Evolutionary conservation across 805 yeast genomes (phyloP).

Genomic region (Komagataella phaffii): DNA sequence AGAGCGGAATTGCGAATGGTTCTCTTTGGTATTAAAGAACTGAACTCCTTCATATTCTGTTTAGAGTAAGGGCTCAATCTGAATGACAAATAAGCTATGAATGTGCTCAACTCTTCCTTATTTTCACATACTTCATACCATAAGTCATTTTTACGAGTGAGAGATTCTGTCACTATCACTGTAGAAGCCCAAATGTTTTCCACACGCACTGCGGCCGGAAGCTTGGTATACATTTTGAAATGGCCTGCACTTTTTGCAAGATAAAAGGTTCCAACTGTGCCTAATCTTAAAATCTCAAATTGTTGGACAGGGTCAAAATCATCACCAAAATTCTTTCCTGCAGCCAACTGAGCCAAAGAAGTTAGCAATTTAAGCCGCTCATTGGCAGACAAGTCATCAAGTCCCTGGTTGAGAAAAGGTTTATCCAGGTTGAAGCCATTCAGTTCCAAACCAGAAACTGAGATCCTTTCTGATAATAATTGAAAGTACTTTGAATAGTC

Average conservation of each 20-base stretch:
- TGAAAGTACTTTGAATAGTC: background rate
- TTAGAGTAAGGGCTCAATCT: background rate
- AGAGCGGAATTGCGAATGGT: background rate
- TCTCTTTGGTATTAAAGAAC: background rate
- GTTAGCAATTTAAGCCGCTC: background rate
- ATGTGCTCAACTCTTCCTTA: background rate
- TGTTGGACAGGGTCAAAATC: background rate
- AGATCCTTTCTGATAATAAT: background rate
- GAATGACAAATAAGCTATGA: background rate
- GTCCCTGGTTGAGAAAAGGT: background rate
- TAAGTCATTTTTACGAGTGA: background rate
- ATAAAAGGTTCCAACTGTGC: background rate
- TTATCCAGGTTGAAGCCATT: background rate
- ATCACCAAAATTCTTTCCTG: background rate
- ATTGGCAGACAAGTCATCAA: background rate
- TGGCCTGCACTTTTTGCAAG: background rate
- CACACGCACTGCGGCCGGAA: background rate
- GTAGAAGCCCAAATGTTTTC: background rate
- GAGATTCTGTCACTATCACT: background rate
- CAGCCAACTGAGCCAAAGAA: background rate
- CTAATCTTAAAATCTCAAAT: background rate
- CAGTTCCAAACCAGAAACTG: background rate
- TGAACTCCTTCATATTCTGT: background rate
- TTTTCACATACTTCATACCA: background rate
- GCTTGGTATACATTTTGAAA: background rate